phyloP scores from a whole-genome alignment of 805 yeast genomes.

The Alloascoidea africana region DNA sequence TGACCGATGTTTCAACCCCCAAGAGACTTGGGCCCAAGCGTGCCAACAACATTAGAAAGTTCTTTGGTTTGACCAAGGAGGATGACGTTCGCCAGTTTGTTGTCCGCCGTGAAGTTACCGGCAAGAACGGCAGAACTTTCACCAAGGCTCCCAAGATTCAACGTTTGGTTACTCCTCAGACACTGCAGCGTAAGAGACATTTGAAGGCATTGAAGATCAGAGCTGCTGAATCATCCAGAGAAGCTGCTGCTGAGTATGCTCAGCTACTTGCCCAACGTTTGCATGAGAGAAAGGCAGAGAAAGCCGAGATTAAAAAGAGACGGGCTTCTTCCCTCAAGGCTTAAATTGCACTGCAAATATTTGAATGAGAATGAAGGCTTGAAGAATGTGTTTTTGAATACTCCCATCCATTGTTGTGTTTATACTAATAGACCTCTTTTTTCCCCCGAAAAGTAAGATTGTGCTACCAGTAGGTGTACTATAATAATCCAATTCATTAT shows the following conservation, averaged over 20 bases:
- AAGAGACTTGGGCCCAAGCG: conserved; percentile 99
- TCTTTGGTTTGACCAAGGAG: conserved; percentile 95
- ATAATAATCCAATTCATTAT: too few relatives aligned
- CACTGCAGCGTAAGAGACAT: conserved; percentile 98
- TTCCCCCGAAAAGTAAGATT: too few relatives aligned
- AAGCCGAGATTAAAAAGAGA: conserved; percentile 98
- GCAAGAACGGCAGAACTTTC: conserved; percentile 95
- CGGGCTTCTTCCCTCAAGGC: conserved; percentile 90
- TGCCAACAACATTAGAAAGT: conserved; percentile 99
- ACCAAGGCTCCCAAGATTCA: conserved; percentile 99
- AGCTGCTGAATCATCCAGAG: conserved; percentile 98
- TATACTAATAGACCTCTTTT: too few relatives aligned
- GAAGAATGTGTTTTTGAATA: too few relatives aligned
- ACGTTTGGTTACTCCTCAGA: conserved; percentile 98
- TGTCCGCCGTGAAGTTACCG: conserved; percentile 91
- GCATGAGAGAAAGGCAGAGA: conserved; percentile 96
- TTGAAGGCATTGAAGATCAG: conserved; percentile 84
- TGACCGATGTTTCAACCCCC: conserved; percentile 89
- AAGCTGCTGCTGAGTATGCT: conserved; percentile 99
- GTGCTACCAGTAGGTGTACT: too few relatives aligned
- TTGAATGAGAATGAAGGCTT: background rate
- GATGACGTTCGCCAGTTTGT: conserved; percentile 87
- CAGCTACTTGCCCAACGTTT: conserved; percentile 96
- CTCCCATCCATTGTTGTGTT: too few relatives aligned
- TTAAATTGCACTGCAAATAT: background rate